Base-by-base conservation (phyloP, 2,329 filamentous ascomycete genomes). In the Chaetomium sp. region DNA sequence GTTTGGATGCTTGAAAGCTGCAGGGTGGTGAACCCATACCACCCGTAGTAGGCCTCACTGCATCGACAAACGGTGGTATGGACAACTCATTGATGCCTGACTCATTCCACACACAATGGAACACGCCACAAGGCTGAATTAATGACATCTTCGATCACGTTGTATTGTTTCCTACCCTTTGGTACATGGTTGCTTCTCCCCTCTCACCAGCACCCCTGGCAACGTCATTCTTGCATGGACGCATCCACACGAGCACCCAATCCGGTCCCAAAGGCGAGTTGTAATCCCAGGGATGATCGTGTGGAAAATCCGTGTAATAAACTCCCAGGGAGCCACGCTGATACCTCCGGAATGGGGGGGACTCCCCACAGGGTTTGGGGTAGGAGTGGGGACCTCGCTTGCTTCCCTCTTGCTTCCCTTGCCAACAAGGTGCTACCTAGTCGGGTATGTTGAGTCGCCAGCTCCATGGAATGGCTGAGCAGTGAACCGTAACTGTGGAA, bases 1-100 rank as follows among this genome's bases (percentile, higher is more conserved):
- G 45, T 47, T 47, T 47, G 45, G 12, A n/a, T 23, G 45, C 16
- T 16, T 19, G 38, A 42, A 47, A 47, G 45, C 45, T 23, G 45
- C n/a, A 47, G n/a, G 9, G 45, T 21, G n/a, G 8, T 19, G n/a
- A 47, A 8, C 45, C 45, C n/a, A n/a, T n/a, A n/a, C n/a, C n/a
- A n/a, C n/a, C n/a, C 33, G 38, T 21, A 58, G 56, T 49, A 31
- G 56, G 56, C 56, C 56, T 58, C 56, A 58, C 25, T 58, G 56
- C 42, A 58, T 58, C n/a, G 53, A 12, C 21, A 23, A 51, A 51
- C 10, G 21, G 21, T 51, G 49, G 21, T 27, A 51, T 10, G 27
- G n/a, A n/a, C n/a, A n/a, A n/a, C n/a, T n/a, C n/a, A n/a, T n/a
- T n/a, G n/a, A n/a, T n/a, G n/a, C n/a, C n/a, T n/a, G n/a, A n/a